Evolutionary conservation across 768 basidiomycete species (phyloP).

Genomic region (Boletus patriciae): DNA sequence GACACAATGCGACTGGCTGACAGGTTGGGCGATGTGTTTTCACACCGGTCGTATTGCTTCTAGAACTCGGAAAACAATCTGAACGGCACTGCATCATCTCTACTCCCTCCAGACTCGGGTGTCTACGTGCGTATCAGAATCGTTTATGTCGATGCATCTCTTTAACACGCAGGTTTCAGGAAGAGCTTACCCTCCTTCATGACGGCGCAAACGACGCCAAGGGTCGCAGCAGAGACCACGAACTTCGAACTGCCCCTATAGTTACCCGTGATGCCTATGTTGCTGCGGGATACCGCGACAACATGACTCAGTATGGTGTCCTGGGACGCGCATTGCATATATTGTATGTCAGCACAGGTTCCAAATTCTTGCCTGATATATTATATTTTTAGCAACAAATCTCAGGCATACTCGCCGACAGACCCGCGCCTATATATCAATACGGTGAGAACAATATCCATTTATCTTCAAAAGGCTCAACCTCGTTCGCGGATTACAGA

Average conservation of each 20-base stretch:
- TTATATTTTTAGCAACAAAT: constrained; percentile 27
- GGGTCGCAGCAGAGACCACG: constrained; percentile 33
- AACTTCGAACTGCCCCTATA: constrained; percentile 47
- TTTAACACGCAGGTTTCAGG: constrained; percentile 14
- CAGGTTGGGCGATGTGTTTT: neutral
- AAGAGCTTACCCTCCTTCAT: constrained; percentile 35
- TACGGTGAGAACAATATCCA: constrained; percentile 43
- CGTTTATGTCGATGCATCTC: neutral
- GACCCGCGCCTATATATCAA: constrained; percentile 67
- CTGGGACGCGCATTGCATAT: constrained; percentile 49
- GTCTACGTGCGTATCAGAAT: constrained; percentile 25
- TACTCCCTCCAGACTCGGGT: constrained; percentile 5
- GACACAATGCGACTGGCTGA: neutral
- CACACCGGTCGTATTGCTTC: neutral
- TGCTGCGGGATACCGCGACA: constrained; percentile 32
- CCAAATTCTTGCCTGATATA: neutral
- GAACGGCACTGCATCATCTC: constrained; percentile 5
- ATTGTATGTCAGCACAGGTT: constrained; percentile 38
- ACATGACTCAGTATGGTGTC: constrained; percentile 60
- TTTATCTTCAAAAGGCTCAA: neutral
- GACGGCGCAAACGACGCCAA: constrained; percentile 19
- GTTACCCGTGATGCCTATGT: constrained; percentile 52
- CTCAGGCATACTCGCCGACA: constrained; percentile 28
- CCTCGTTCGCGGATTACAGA: constrained; percentile 39
- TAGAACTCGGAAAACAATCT: constrained; percentile 7